Base-by-base conservation (phyloP, 768 basidiomycete genomes). In the Sarcodon aspratus region DNA sequence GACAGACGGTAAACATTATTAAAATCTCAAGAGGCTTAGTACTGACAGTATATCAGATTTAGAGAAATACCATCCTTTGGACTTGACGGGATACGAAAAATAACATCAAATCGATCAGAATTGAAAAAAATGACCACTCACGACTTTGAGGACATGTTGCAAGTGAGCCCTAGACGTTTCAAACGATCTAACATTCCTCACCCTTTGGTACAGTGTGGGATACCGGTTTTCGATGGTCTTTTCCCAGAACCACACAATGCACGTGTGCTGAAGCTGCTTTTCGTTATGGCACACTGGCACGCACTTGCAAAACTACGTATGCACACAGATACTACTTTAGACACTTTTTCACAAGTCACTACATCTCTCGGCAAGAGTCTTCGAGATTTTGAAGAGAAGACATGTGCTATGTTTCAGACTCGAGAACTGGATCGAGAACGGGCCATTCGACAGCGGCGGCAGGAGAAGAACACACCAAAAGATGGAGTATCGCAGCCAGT, bases 161-260 rank as follows among this genome's bases (percentile, higher is more conserved):
- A 63, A 45, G 61, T 57, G 15, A 12, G 6, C 36, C 46, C 32
- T 13, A 21, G 21, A 27, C 21, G 5, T 27, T 27, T 27, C 5
- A 27, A 27, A 2, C 5, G 21, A 27, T 27, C 21, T 5, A 27
- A 27, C 21, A 27, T 27, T 3, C 3, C 21, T 27, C 21, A 27
- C 21, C 21, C 5, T 2, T 27, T 27, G 21, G 5, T 17, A 1
- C 46, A 69, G 67, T 69, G 66, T 34, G 13, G 55, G 0, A 66
- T 71, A 0, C 67, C 69, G 1, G 56, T 50, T 0, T 60, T 71
- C 7, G 60, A 69, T 36, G 64, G 61, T 0, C 54, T 69, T 6
- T 52, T 68, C 3, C 60, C 58, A 0, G 12, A 43, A 0, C 52
- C 54, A 4, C 60, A 66, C 37, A 58, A 66, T 9, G 18, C 34